These are phyloP conservation scores for Bipolaris bicolor DNA, from an alignment of 2,329 filamentous ascomycete species.

Conservation along the genomic window DNA sequence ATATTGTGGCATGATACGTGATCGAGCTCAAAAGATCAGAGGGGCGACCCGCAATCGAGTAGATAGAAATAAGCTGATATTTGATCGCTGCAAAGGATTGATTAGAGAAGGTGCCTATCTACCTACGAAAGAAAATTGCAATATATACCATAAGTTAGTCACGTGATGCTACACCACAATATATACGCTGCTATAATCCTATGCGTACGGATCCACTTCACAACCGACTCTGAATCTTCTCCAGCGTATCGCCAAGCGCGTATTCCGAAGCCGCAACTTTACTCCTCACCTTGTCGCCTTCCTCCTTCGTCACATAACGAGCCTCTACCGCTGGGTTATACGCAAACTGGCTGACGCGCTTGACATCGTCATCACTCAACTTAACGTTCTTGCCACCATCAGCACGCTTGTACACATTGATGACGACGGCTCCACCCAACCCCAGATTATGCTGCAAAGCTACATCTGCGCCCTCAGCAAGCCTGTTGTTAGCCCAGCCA, in stretches of 20 bases:
- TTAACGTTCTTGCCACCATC: constrained; percentile 71
- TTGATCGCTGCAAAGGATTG: too few species aligned
- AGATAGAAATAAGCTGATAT: too few species aligned
- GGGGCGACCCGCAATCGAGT: too few species aligned
- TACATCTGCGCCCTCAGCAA: constrained; percentile 68
- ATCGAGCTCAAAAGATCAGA: too few species aligned
- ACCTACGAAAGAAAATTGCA: too few species aligned
- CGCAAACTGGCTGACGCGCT: constrained; percentile 69
- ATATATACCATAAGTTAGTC: too few species aligned
- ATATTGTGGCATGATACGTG: too few species aligned
- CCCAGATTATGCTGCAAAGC: constrained; percentile 93
- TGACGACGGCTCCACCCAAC: constrained; percentile 85
- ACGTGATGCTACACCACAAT: too few species aligned
- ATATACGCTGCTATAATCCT: too few species aligned
- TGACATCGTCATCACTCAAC: constrained; percentile 69
- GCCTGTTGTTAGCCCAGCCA: constrained; percentile 92
- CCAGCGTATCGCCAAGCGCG: constrained; percentile 76
- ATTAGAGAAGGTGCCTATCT: too few species aligned
- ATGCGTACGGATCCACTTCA: constrained; percentile 33
- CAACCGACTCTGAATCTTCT: constrained; percentile 74
- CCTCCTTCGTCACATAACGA: constrained; percentile 80
- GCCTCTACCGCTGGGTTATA: constrained; percentile 93
- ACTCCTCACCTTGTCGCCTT: constrained; percentile 72
- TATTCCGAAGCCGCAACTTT: constrained; percentile 69
- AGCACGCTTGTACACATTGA: constrained; percentile 84